Conservation (phyloP, 129 eudicot species). For the Scalesia atractyloides region DNA sequence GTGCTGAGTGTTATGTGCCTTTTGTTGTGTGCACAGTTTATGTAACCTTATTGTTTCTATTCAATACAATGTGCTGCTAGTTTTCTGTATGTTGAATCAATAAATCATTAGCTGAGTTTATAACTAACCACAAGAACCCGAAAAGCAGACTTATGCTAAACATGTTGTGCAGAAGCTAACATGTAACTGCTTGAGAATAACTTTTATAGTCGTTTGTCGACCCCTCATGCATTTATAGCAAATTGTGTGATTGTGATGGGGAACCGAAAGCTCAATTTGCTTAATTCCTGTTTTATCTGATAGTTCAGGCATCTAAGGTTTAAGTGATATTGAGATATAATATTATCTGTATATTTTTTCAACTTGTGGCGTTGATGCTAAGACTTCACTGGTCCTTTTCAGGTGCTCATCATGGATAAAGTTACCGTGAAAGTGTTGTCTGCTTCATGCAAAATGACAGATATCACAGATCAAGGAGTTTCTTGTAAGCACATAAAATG, state of each 20-base stretch:
- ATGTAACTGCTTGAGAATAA: no score
- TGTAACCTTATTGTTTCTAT: not conserved
- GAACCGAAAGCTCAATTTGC: not conserved
- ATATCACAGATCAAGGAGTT: constrained; percentile 90
- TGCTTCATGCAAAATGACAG: constrained; percentile 89
- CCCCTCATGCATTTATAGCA: no score
- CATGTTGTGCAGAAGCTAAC: no score
- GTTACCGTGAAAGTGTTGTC: constrained; percentile 92
- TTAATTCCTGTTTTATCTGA: constrained; percentile 4
- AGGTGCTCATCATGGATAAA: constrained; percentile 97
- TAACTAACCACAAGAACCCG: not conserved
- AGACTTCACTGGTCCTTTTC: constrained; percentile 20
- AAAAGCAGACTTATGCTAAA: no score
- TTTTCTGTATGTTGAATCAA: not conserved
- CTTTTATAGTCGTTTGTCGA: no score
- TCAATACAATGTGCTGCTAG: not conserved
- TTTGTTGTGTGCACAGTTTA: not conserved
- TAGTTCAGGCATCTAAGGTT: constrained; percentile 1
- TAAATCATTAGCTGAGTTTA: not conserved
- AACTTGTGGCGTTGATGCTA: no score
- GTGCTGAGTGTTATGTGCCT: no score
- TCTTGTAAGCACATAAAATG: constrained; percentile 63
- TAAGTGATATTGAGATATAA: constrained; percentile 9
- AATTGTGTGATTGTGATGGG: constrained; percentile 1
- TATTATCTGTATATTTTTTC: no score